Conservation (phyloP, 108 stramenopile genomes). For the Chaetoceros muelleri region DNA sequence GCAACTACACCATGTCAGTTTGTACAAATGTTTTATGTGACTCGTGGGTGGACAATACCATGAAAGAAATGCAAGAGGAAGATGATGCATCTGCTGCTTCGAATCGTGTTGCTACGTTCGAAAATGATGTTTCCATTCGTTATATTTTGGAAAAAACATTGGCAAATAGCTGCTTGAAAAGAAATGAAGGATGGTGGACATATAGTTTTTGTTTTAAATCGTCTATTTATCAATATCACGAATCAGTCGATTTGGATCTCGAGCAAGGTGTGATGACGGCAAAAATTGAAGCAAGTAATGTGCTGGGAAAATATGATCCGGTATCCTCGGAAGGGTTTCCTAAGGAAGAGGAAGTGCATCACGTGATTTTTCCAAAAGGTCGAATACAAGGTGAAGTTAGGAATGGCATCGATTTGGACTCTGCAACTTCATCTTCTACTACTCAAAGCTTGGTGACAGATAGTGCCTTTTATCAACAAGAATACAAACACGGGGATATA, state of each 20-base stretch:
- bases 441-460: slow-evolving; percentile 45
- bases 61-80: slow-evolving; percentile 1
- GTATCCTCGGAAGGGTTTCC: slow-evolving; percentile 22
- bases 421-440: slow-evolving; percentile 1
- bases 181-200: slow-evolving; percentile 35
- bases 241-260: slow-evolving; percentile 27
- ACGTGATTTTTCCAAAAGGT: slow-evolving; percentile 21
- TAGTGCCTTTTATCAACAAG: slow-evolving; percentile 56
- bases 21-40: slow-evolving; percentile 67
- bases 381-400: slow-evolving; percentile 2
- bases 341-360: slow-evolving; percentile 47
- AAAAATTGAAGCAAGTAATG: slow-evolving; percentile 37
- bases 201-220: slow-evolving; percentile 65
- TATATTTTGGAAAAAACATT: slow-evolving; percentile 1
- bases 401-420: slow-evolving; percentile 1
- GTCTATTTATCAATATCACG: slow-evolving; percentile 64
- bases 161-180: neutral
- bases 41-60: neutral
- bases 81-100: neutral
- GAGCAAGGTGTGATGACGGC: slow-evolving; percentile 16
- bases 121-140: neutral
- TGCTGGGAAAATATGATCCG: slow-evolving; percentile 41
- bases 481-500: slow-evolving; percentile 59
- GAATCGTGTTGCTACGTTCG: neutral
- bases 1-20: slow-evolving; percentile 47